Evolutionary conservation across 1,284 basidiomycete species (phyloP).

Genomic region (Ustilago lituana): DNA sequence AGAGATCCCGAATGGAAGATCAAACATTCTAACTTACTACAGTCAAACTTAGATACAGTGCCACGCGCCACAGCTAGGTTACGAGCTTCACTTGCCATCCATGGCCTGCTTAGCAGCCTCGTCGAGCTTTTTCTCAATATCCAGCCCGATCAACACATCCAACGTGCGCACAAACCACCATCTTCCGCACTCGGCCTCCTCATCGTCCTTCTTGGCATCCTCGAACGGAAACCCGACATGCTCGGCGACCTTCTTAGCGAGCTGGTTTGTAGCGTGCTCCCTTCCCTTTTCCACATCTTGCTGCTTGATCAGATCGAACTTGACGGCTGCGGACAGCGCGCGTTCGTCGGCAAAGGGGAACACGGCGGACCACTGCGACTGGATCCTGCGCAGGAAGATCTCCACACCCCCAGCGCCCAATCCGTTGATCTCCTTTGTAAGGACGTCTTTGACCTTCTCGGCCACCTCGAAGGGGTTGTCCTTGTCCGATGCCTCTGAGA

Average conservation of each 20-base stretch:
- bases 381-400: conserved; percentile 48
- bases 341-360: conserved; percentile 52
- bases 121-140: conserved; percentile 47
- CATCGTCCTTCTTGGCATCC: conserved; percentile 27
- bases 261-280: conserved; percentile 17
- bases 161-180: conserved; percentile 48
- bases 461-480: conserved; percentile 25
- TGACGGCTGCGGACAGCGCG: conserved; percentile 23
- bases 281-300: conserved; percentile 19
- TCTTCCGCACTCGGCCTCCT: conserved; percentile 41
- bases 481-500: conserved; percentile 6
- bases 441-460: conserved; percentile 21
- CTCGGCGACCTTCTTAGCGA: conserved; percentile 35
- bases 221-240: conserved; percentile 46
- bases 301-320: conserved; percentile 32
- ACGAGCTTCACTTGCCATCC: conserved; percentile 10
- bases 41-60: too few relatives aligned
- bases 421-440: conserved; percentile 44
- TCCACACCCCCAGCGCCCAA: conserved; percentile 39
- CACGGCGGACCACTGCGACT: conserved; percentile 41
- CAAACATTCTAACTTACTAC: too few relatives aligned
- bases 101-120: conserved; percentile 34
- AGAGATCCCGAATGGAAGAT: too few relatives aligned
- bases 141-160: conserved; percentile 50
- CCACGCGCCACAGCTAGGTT: too few relatives aligned